phyloP scores from a whole-genome alignment of 805 yeast species.

The Lipomyces starkeyi region DNA sequence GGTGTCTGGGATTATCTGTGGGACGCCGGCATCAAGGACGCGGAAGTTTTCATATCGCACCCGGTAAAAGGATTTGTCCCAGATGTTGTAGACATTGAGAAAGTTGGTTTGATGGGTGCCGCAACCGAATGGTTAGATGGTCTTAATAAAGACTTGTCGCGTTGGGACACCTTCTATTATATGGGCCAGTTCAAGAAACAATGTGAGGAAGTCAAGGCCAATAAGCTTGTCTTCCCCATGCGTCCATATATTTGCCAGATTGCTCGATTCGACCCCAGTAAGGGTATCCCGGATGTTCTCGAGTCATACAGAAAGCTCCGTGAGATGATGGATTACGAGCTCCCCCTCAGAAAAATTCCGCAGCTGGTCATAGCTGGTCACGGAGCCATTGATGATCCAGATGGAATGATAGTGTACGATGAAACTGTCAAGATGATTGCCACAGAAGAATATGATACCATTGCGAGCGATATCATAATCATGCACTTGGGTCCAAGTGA shows the following conservation, averaged over 20 bases:
- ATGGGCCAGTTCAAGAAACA: conserved; percentile 31
- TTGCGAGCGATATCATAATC: conserved; percentile 32
- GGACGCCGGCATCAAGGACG: conserved; percentile 35
- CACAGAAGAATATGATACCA: conserved; percentile 20
- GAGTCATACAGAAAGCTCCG: conserved; percentile 35
- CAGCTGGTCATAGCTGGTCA: conserved; percentile 38
- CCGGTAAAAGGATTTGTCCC: conserved; percentile 38
- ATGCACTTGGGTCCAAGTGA: conserved; percentile 37
- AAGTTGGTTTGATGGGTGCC: conserved; percentile 36
- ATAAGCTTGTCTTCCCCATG: conserved; percentile 33
- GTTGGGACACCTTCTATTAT: conserved; percentile 36
- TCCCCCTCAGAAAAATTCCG: conserved; percentile 37
- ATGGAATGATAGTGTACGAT: conserved; percentile 34
- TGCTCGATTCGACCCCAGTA: conserved; percentile 38
- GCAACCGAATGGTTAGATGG: conserved; percentile 39
- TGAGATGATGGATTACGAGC: conserved; percentile 33
- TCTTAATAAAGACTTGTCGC: conserved; percentile 30
- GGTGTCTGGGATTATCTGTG: conserved; percentile 37
- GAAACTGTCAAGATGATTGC: conserved; percentile 25
- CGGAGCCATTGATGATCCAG: conserved; percentile 38
- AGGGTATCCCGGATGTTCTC: conserved; percentile 37
- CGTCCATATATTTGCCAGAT: conserved; percentile 37
- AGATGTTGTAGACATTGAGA: conserved; percentile 21
- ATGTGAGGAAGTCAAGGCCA: conserved; percentile 35
- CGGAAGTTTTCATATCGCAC: conserved; percentile 37